phyloP scores from a whole-genome alignment of 2,329 filamentous ascomycete species.

The Colletotrichum sp. region DNA sequence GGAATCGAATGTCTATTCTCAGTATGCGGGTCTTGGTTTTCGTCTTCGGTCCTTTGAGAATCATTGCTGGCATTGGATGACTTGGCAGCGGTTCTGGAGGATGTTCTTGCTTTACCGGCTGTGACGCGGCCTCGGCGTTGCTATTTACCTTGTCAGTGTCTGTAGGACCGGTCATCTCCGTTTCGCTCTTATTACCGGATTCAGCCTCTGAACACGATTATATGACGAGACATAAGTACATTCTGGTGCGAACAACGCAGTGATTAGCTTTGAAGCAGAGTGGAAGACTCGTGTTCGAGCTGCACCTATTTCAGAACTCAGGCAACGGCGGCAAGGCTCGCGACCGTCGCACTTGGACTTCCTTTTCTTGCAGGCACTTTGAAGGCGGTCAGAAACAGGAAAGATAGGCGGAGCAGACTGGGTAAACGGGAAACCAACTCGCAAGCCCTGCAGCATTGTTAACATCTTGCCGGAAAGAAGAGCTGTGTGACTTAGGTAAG shows the following conservation, averaged over 20 bases:
- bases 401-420: not conserved
- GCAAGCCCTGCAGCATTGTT: not conserved
- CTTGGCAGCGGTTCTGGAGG: not conserved
- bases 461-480: not conserved
- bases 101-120: not conserved
- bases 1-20: not conserved
- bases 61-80: not conserved
- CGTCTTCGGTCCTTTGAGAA: not conserved
- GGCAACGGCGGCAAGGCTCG: not conserved
- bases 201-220: not conserved
- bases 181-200: not conserved
- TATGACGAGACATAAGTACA: not conserved
- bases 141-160: not conserved
- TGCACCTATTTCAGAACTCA: not conserved
- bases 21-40: not conserved
- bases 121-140: not conserved
- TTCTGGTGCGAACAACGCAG: not conserved
- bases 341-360: not conserved
- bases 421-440: not conserved
- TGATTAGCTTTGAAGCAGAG: not conserved
- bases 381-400: not conserved
- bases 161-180: fast-evolving
- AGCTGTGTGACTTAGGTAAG: not conserved
- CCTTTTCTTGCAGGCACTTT: not conserved
- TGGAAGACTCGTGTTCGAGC: not conserved